These are phyloP conservation scores for Corchorus olitorius DNA, from an alignment of 345 rosid species.

Conservation along the genomic window DNA sequence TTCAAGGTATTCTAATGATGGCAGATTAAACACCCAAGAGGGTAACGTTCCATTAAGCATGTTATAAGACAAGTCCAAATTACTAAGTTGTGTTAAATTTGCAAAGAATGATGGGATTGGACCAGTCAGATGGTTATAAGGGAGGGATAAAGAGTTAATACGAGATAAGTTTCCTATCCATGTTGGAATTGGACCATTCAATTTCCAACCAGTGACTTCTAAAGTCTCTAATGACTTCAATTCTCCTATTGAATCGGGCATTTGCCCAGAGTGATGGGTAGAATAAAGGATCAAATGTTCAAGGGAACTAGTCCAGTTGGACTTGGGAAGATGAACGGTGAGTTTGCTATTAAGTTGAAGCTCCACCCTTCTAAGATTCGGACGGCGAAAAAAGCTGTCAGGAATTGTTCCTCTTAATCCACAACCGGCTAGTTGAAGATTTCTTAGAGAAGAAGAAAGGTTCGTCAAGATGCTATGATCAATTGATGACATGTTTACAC, in stretches of 20 bases:
- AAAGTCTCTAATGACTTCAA: background rate
- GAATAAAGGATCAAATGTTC: background rate
- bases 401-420: background rate
- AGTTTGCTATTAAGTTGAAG: background rate
- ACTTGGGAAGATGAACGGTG: background rate
- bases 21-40: no score
- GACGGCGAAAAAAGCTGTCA: no score
- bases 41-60: no score
- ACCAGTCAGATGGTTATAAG: background rate
- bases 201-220: background rate
- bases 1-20: no score
- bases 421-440: background rate
- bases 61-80: no score
- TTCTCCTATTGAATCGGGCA: background rate
- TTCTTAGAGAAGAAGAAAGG: slow-evolving; percentile 16
- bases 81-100: background rate
- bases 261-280: background rate
- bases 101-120: background rate
- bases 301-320: background rate
- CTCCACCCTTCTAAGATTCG: no score
- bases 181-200: background rate
- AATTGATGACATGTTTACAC: slow-evolving; percentile 16
- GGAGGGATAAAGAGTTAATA: background rate
- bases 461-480: background rate
- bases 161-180: background rate